phyloP scores from a whole-genome alignment of 1,284 basidiomycete species.

The Microstroma glucosiphilum region DNA sequence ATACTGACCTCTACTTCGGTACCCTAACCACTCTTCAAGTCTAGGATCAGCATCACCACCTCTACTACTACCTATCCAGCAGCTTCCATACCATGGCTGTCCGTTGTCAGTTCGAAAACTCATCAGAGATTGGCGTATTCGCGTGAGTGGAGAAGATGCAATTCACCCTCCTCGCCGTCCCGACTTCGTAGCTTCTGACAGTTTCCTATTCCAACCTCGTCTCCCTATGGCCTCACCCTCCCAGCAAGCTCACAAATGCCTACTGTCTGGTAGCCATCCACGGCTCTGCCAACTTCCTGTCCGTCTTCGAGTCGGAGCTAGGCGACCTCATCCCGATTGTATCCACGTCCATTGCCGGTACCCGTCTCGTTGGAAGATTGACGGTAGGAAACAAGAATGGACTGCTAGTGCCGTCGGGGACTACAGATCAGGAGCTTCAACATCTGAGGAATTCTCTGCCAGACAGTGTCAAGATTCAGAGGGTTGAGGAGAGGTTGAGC shows the following conservation, averaged over 20 bases:
- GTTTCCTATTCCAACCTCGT: conserved; percentile 20
- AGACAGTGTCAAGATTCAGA: conserved; percentile 81
- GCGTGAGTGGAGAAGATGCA: conserved; percentile 12
- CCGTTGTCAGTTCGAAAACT: conserved; percentile 75
- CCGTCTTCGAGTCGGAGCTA: conserved; percentile 89
- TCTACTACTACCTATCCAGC: not conserved
- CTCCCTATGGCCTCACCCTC: conserved; percentile 12
- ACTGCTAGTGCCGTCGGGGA: conserved; percentile 87
- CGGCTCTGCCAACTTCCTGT: conserved; percentile 97
- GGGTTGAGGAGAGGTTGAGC: conserved; percentile 90
- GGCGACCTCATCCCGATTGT: conserved; percentile 91
- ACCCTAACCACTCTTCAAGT: not conserved
- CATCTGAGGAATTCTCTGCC: conserved; percentile 95
- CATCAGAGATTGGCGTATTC: conserved; percentile 81
- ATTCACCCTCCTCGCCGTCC: not conserved
- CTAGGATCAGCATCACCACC: not conserved
- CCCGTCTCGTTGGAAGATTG: conserved; percentile 84
- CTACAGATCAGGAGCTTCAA: conserved; percentile 96
- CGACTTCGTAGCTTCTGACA: conserved; percentile 12
- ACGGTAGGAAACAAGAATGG: conserved; percentile 85
- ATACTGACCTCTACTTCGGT: not conserved
- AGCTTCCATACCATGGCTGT: conserved; percentile 24
- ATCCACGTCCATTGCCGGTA: conserved; percentile 91
- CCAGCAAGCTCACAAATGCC: conserved; percentile 78
- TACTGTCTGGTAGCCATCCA: conserved; percentile 65